These are phyloP conservation scores for Hysterium pulicare DNA, from an alignment of 2,329 filamentous ascomycete genomes.

Conservation along the genomic window DNA sequence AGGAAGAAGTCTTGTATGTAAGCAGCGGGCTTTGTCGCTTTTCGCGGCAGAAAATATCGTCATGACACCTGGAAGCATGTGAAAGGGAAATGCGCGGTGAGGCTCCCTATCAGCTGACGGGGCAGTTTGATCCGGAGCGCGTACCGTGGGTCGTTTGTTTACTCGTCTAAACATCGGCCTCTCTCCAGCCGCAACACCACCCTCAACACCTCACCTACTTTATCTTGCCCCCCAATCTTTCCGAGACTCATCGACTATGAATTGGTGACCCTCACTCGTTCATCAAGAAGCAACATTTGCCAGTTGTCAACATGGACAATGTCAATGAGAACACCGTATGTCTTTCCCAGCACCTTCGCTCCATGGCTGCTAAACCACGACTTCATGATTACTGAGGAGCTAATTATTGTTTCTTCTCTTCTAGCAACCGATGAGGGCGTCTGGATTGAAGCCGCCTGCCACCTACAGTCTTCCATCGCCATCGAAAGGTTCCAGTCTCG, in stretches of 20 bases:
- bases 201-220: no score
- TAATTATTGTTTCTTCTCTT: no score
- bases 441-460: constrained; percentile 28
- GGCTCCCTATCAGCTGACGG: no score
- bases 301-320: neutral
- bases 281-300: no score
- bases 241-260: neutral
- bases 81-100: no score
- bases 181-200: neutral
- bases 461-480: constrained; percentile 24
- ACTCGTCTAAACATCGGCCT: neutral
- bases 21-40: no score
- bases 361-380: no score
- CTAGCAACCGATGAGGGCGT: constrained; percentile 25
- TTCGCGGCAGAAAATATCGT: neutral
- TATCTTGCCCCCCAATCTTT: neutral
- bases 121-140: neutral
- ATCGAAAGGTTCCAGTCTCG: constrained; percentile 32
- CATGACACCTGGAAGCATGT: no score
- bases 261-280: neutral
- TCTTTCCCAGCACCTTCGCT: no score
- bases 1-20: no score
- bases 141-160: neutral
- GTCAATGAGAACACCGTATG: constrained; percentile 3
- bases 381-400: no score